Evolutionary conservation across 495 filamentous ascomycete species (phyloP).

Genomic region (Rhypophila decipiens): DNA sequence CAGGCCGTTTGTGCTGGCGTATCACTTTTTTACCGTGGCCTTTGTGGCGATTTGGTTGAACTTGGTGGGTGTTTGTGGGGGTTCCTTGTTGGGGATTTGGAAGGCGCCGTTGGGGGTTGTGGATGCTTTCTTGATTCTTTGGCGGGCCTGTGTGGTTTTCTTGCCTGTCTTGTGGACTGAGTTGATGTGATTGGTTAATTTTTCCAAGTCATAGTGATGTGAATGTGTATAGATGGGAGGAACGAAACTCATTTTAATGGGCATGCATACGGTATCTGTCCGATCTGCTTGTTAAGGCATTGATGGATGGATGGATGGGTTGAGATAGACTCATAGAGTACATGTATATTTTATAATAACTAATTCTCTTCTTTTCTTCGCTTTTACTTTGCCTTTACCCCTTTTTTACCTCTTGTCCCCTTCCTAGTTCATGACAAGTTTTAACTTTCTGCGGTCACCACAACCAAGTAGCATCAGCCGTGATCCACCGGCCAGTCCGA

Average conservation of each 20-base stretch:
- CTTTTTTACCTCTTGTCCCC: too few relatives aligned
- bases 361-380: too few relatives aligned
- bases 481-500: constrained; percentile 9
- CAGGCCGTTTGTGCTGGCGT: constrained; percentile 70
- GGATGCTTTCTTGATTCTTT: constrained; percentile 64
- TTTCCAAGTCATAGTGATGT: neutral
- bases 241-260: too few relatives aligned
- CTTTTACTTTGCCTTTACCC: too few relatives aligned
- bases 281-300: too few relatives aligned
- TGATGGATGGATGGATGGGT: too few relatives aligned
- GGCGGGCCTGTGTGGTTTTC: constrained; percentile 82
- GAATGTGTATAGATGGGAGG: neutral
- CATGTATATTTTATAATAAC: too few relatives aligned
- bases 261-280: too few relatives aligned
- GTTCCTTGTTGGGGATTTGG: constrained; percentile 42
- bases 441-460: too few relatives aligned
- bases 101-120: constrained; percentile 54
- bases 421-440: too few relatives aligned
- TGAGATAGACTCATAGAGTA: too few relatives aligned
- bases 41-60: constrained; percentile 82
- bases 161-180: constrained; percentile 74
- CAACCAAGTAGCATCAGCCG: constrained; percentile 37
- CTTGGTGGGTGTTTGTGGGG: constrained; percentile 38
- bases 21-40: constrained; percentile 92
- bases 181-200: constrained; percentile 10